A percentile compares a stretch with the other conserved stretches of the same genome.
phyloP scores from a whole-genome alignment of 2,329 filamentous ascomycete species.

The Fusarium agapanthi region DNA sequence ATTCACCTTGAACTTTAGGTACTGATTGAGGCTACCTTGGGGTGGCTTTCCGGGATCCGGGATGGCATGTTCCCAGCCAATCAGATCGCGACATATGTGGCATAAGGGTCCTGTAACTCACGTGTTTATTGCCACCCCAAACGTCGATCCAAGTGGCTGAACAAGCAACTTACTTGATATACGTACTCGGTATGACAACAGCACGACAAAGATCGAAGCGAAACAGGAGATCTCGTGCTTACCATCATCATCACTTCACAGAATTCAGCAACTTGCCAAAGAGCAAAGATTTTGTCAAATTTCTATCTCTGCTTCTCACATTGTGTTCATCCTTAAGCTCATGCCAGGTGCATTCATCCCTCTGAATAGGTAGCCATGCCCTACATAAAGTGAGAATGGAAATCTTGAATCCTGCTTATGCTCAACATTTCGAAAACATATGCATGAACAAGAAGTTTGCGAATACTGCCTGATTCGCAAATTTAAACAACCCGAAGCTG shows the following conservation, averaged over 20 bases:
- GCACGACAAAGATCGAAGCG: neutral
- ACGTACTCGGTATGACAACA: neutral
- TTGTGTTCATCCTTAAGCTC: constrained; percentile 1
- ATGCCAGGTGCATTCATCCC: neutral
- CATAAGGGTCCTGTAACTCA: neutral
- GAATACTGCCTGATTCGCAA: neutral
- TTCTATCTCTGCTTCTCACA: constrained; percentile 10
- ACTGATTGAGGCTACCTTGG: neutral
- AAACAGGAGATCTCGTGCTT: no score
- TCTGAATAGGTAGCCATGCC: neutral
- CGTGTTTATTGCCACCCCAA: constrained; percentile 1
- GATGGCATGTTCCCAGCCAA: constrained; percentile 25
- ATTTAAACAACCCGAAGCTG: neutral
- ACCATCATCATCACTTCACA: neutral
- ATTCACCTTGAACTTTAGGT: constrained; percentile 19
- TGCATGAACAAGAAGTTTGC: neutral
- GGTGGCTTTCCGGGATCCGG: constrained; percentile 1
- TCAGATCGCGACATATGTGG: neutral
- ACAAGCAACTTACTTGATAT: neutral
- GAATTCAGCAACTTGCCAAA: neutral
- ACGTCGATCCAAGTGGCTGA: constrained; percentile 4
- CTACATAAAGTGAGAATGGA: constrained; percentile 7
- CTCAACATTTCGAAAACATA: neutral
- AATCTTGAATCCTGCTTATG: neutral
- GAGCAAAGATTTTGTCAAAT: constrained; percentile 20